Percentiles rank a stretch among this genome's conserved stretches.
These are phyloP conservation scores for Scleromitrula shiraiana DNA, from an alignment of 2,329 filamentous ascomycete genomes.

Conservation along the genomic window DNA sequence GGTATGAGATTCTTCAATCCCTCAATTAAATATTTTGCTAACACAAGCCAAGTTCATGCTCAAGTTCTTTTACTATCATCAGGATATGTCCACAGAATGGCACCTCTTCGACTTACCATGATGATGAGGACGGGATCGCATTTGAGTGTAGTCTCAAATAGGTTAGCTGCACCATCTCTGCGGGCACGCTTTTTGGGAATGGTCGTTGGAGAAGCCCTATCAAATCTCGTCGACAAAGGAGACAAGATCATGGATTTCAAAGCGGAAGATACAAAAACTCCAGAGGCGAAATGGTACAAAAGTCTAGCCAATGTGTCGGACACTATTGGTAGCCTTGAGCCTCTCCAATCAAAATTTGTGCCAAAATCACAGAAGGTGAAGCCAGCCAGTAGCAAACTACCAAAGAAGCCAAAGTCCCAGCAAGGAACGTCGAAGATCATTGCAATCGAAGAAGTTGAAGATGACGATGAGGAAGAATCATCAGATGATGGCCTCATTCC, in stretches of 20 bases:
- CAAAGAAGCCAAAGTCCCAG: conserved; percentile 26
- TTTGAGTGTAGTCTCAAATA: conserved; percentile 73
- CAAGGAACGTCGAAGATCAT: conserved; percentile 35
- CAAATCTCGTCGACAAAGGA: conserved; percentile 49
- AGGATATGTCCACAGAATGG: conserved; percentile 63
- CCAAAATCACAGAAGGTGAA: conserved; percentile 14
- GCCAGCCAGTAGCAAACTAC: conserved; percentile 21
- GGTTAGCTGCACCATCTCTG: conserved; percentile 67
- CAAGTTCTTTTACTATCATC: conserved; percentile 72
- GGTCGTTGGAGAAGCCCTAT: conserved; percentile 69
- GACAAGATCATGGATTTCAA: conserved; percentile 75
- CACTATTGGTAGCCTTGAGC: conserved; percentile 47
- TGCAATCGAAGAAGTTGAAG: conserved; percentile 55
- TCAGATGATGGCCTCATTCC: conserved; percentile 48
- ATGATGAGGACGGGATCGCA: conserved; percentile 66
- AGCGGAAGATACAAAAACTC: conserved; percentile 65
- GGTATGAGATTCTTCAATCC: conserved; percentile 41
- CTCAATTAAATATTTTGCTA: conserved; percentile 15
- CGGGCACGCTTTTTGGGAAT: conserved; percentile 80
- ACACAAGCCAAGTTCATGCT: conserved; percentile 55
- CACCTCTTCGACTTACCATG: conserved; percentile 58
- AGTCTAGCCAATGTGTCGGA: conserved; percentile 57
- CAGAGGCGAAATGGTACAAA: conserved; percentile 71
- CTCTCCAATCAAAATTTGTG: conserved; percentile 33
- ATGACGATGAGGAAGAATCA: conserved; percentile 44